Conservation (phyloP, 2,329 filamentous ascomycete genomes). For the Capronia americana region DNA sequence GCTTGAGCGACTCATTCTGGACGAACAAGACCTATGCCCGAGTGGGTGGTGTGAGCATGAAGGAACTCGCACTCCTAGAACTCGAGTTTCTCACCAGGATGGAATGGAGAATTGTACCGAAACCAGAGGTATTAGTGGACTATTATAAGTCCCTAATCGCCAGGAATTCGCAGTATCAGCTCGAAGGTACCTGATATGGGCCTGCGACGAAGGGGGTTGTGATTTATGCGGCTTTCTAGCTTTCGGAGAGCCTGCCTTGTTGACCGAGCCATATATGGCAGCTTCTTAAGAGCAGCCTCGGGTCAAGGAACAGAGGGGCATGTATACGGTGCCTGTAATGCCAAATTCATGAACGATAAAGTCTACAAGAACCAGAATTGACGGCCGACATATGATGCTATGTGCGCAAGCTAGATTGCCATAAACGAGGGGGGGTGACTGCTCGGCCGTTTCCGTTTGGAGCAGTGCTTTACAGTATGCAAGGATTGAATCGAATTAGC, state of each 20-base stretch:
- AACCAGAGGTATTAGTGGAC: slow-evolving; percentile 88
- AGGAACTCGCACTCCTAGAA: slow-evolving; percentile 88
- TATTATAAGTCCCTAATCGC: slow-evolving; percentile 90
- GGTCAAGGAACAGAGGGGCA: not conserved
- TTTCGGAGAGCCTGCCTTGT: not conserved
- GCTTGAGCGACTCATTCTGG: slow-evolving; percentile 96
- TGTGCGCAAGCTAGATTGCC: not conserved
- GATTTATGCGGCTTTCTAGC: not conserved
- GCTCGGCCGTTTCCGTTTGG: not conserved
- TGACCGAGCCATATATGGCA: not conserved
- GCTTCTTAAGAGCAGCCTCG: not conserved
- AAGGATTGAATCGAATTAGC: not conserved
- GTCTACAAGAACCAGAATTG: slow-evolving; percentile 9
- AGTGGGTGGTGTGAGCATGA: slow-evolving; percentile 88
- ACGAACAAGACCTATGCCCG: slow-evolving; percentile 96
- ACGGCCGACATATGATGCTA: slow-evolving; percentile 10
- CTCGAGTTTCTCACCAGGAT: slow-evolving; percentile 91
- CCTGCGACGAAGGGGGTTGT: not conserved
- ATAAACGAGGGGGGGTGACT: not conserved
- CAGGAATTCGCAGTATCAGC: slow-evolving; percentile 64
- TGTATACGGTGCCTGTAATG: not conserved
- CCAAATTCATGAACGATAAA: not conserved
- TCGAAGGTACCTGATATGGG: slow-evolving; percentile 47
- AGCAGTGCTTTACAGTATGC: not conserved
- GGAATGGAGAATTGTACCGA: slow-evolving; percentile 96